These are phyloP conservation scores for Cystofilobasidium ferigula DNA, from an alignment of 768 basidiomycete species.

Conservation along the genomic window DNA sequence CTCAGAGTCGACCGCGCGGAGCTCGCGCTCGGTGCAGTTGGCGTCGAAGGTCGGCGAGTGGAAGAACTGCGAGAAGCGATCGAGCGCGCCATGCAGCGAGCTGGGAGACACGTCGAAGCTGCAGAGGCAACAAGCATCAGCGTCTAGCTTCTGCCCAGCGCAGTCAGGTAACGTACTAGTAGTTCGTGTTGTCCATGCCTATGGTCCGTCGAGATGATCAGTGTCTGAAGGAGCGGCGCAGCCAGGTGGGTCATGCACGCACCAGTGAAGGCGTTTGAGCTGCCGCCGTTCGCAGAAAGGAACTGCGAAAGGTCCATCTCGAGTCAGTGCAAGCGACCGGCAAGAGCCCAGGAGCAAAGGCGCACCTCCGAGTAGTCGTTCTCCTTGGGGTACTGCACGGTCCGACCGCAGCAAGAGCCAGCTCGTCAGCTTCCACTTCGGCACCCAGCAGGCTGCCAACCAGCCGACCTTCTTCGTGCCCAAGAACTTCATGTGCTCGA, in stretches of 20 bases:
- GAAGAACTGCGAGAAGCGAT: constrained; percentile 56
- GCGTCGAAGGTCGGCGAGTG: constrained; percentile 80
- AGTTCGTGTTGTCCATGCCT: constrained; percentile 77
- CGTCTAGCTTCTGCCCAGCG: background rate
- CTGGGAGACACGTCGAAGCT: constrained; percentile 57
- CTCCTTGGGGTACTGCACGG: constrained; percentile 68
- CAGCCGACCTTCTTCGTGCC: constrained; percentile 22
- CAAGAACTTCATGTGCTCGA: constrained; percentile 25
- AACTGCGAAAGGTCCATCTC: constrained; percentile 30
- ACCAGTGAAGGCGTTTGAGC: constrained; percentile 78
- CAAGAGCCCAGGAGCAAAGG: background rate
- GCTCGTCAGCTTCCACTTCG: background rate
- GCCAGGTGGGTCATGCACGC: background rate
- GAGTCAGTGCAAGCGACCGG: constrained; percentile 12
- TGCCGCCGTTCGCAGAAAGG: constrained; percentile 48
- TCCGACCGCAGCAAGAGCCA: no score
- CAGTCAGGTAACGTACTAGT: constrained; percentile 40
- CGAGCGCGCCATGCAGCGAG: constrained; percentile 37
- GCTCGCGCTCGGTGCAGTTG: constrained; percentile 74
- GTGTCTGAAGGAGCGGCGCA: no score
- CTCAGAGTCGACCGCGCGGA: constrained; percentile 73
- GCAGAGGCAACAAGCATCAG: constrained; percentile 53
- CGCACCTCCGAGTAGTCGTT: constrained; percentile 83
- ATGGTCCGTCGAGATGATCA: background rate
- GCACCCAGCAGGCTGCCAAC: no score